Conservation (phyloP, 768 basidiomycete species). For the Podaxis sp. region DNA sequence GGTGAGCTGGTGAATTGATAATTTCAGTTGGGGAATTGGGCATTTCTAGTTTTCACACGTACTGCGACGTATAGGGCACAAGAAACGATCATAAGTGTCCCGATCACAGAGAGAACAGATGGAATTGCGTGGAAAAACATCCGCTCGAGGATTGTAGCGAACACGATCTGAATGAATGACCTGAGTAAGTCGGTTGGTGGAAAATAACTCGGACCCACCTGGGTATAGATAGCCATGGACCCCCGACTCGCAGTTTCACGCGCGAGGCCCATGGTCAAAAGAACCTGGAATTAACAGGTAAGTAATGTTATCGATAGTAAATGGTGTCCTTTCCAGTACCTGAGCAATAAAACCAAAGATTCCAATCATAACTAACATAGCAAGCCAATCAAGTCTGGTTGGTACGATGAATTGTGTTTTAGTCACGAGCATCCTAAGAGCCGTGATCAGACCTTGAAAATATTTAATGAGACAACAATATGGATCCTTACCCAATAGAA, state of each 20-base stretch:
- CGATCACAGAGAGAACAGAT: conserved; percentile 56
- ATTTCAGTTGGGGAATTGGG: not conserved
- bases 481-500: conserved; percentile 28
- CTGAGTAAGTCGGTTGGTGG: not conserved
- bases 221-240: conserved; percentile 56
- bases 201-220: conserved; percentile 28
- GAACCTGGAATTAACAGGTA: conserved; percentile 6
- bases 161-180: conserved; percentile 50
- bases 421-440: conserved; percentile 40
- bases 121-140: conserved; percentile 64
- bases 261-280: conserved; percentile 48
- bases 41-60: conserved; percentile 21
- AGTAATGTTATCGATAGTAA: not conserved
- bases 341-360: conserved; percentile 50
- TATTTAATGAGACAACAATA: not conserved
- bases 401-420: conserved; percentile 42
- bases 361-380: conserved; percentile 44
- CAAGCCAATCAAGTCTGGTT: conserved; percentile 39
- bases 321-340: conserved; percentile 21
- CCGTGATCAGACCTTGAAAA: not conserved
- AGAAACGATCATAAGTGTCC: conserved; percentile 62
- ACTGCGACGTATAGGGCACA: conserved; percentile 70
- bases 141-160: conserved; percentile 62
- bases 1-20: not conserved
- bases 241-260: conserved; percentile 66